These are phyloP conservation scores for Acaromyces ingoldii DNA, from an alignment of 1,284 basidiomycete genomes.

Conservation along the genomic window DNA sequence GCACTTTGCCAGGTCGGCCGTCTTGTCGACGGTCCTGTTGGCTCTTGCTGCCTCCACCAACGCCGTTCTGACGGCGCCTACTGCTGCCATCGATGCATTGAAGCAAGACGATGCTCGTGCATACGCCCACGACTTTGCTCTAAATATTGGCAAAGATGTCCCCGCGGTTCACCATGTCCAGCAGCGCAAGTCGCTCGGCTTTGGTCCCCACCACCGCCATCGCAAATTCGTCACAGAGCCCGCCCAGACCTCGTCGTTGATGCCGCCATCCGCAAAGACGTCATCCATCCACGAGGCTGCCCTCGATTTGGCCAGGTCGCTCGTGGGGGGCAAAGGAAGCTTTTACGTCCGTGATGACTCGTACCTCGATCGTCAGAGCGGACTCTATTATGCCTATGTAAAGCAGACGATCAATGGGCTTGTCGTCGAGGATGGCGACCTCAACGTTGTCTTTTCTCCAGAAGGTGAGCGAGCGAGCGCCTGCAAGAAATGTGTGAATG, in stretches of 20 bases:
- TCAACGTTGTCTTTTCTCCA: conserved; percentile 20
- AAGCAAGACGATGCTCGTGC: no score
- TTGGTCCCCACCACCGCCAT: conserved; percentile 29
- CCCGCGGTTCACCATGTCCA: no score
- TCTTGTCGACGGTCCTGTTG: no score
- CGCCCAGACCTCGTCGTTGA: neutral
- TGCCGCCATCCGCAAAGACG: no score
- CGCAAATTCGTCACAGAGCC: conserved; percentile 20
- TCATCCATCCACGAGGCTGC: neutral
- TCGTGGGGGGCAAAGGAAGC: neutral
- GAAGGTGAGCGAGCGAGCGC: conserved; percentile 7
- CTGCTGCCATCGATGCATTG: no score
- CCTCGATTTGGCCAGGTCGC: neutral
- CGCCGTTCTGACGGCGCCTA: no score
- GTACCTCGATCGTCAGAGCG: conserved; percentile 32
- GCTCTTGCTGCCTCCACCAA: no score
- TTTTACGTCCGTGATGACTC: conserved; percentile 36
- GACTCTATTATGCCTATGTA: conserved; percentile 32
- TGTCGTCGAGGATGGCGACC: conserved; percentile 32
- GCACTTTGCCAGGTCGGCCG: no score
- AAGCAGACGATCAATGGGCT: conserved; percentile 37
- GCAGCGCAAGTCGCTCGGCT: conserved; percentile 30
- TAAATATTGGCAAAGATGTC: no score
- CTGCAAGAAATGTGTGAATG: neutral
- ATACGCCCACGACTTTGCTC: no score